These are phyloP conservation scores for Filobasidium uniguttulatum DNA, from an alignment of 1,284 basidiomycete species.

Conservation along the genomic window DNA sequence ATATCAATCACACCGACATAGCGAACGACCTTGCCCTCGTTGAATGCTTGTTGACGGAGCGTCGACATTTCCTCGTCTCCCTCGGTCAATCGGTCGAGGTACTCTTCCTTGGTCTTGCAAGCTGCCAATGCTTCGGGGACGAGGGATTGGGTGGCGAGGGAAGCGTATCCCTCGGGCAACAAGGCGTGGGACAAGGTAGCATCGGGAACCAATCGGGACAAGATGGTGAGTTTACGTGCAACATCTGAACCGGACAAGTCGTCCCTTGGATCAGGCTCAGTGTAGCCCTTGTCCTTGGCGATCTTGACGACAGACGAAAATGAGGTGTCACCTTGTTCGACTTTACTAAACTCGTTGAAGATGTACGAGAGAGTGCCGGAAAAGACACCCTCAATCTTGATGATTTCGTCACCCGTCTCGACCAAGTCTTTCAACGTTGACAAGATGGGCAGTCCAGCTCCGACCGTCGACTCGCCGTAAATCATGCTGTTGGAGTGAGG, in stretches of 20 bases:
- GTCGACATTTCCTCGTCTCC: conserved; percentile 70
- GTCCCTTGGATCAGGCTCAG: conserved; percentile 92
- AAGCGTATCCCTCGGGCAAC: conserved; percentile 57
- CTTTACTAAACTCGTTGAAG: conserved; percentile 83
- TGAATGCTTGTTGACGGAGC: conserved; percentile 60
- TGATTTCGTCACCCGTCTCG: conserved; percentile 73
- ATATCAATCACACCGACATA: conserved; percentile 94
- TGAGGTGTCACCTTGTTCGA: conserved; percentile 34
- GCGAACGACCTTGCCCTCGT: conserved; percentile 67
- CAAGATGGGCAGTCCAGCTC: conserved; percentile 87
- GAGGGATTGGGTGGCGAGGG: conserved; percentile 71
- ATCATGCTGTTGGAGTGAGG: conserved; percentile 47
- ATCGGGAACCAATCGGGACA: conserved; percentile 63
- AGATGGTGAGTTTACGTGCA: conserved; percentile 88
- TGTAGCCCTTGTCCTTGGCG: conserved; percentile 88
- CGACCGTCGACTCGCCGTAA: conserved; percentile 87
- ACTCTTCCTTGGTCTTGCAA: conserved; percentile 61
- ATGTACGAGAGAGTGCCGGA: conserved; percentile 97
- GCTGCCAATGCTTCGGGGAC: conserved; percentile 62
- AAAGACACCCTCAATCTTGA: conserved; percentile 45
- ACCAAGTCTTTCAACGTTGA: conserved; percentile 83
- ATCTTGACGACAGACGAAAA: conserved; percentile 83
- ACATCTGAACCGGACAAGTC: conserved; percentile 95
- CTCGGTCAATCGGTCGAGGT: conserved; percentile 63
- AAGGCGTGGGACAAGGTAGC: conserved; percentile 31